Conservation (phyloP, 495 filamentous ascomycete genomes). For the Lasiosphaeris hirsuta region DNA sequence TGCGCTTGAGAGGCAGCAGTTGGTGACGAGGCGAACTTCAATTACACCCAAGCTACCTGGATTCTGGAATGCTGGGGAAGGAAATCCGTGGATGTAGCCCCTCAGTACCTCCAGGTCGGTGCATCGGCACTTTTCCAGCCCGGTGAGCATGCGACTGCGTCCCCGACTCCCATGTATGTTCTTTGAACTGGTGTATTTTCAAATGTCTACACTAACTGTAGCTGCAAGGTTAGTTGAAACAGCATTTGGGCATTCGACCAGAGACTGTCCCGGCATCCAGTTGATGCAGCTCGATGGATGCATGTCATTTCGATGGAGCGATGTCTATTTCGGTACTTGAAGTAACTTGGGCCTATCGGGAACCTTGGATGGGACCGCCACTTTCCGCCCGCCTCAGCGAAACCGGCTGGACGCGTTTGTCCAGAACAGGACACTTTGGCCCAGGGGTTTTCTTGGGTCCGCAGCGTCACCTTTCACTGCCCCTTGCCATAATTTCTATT, state of each 20-base stretch:
- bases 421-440: constrained; percentile 10
- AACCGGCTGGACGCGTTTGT: neutral
- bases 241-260: neutral
- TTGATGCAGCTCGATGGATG: no score
- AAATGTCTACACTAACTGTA: no score
- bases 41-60: no score
- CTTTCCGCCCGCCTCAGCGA: neutral
- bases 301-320: no score
- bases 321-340: no score
- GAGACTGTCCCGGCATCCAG: neutral
- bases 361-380: neutral
- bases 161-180: no score
- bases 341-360: no score
- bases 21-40: constrained; percentile 13
- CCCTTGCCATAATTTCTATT: neutral
- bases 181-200: no score
- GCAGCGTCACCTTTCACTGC: neutral
- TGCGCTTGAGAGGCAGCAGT: constrained; percentile 5
- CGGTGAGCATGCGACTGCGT: no score
- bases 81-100: neutral
- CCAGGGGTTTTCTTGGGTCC: constrained; percentile 1
- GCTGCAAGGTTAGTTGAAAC: no score
- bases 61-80: constrained; percentile 6
- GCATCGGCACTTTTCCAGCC: neutral
- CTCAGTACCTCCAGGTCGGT: neutral